Evolutionary conservation across 2,329 filamentous ascomycete genomes (phyloP), one percentile per base, ranked within the genome.

Genomic region (Penicillium sp.): DNA sequence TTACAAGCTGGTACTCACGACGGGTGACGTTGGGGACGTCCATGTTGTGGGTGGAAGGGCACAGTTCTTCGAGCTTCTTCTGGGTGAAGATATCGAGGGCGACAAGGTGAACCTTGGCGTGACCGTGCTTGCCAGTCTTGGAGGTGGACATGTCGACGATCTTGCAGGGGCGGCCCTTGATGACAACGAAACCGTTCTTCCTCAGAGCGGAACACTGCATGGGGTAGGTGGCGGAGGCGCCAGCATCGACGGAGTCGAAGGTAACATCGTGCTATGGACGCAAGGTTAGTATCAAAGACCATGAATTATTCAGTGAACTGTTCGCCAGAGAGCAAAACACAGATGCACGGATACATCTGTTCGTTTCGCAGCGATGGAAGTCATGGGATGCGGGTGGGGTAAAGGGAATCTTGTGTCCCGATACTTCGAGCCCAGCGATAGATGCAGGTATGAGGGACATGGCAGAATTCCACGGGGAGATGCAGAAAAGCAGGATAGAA

Each of bases 121-220:
- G 96, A 83, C 95, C 95, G 91, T 99, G 95, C 92, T 99, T 99
- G 85, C 95, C 95, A 73, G 95, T 99, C 93, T 99, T 99, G 83
- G 95, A 99, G 86, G 95, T 99, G 74, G 93, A 97, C 96, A 99
- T 99, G 80, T 99, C 95, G 83, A 98, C 92, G 77, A 99, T 99
- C 91, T 98, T 99, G 93, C 95, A 99, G 76, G 95, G 96, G 76
- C 95, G 95, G 84, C 87, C 85, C 90, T 99, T 99, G 86, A 99
- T 98, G 82, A 94, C 90, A 82, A 99, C 95, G 88, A 91, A 90
- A 72, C 95, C 94, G 90, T 96, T 96, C 93, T 99, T 98, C 82
- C 95, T 91, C 87, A 99, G 88, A 77, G 96, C 94, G 85, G 96
- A 99, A 85, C 95, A 99, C 88, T 99, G 95, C 92, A 96, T 96